phyloP scores from a whole-genome alignment of 495 filamentous ascomycete genomes.

The Aspergillus funiculosus region DNA sequence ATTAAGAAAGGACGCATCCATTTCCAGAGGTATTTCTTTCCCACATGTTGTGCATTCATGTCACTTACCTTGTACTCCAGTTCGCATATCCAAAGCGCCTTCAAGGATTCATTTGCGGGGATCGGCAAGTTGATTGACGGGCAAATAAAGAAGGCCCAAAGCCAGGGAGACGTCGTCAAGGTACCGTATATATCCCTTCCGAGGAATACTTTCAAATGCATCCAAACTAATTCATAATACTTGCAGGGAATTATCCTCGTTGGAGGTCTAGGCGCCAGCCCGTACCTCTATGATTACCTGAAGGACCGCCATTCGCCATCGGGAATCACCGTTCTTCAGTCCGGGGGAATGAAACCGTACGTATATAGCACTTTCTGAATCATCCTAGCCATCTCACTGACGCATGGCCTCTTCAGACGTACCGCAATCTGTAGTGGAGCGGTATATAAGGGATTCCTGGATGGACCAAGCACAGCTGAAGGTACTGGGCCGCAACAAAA shows the following conservation, averaged over 20 bases:
- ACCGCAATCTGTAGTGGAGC: constrained; percentile 7
- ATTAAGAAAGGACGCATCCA: constrained; percentile 10
- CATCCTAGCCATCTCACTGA: background rate
- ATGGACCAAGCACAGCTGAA: constrained; percentile 3
- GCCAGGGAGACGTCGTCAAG: constrained; percentile 4
- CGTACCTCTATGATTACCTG: constrained; percentile 9
- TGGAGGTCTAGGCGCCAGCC: constrained; percentile 9
- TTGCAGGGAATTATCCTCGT: constrained; percentile 9
- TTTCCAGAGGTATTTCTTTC: background rate
- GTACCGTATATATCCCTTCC: background rate
- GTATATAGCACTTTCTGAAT: background rate
- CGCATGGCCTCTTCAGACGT: background rate
- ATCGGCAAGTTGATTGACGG: constrained; percentile 4
- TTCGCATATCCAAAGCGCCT: constrained; percentile 7
- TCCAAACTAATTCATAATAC: background rate
- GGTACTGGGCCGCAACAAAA: constrained; percentile 1
- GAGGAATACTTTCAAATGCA: background rate
- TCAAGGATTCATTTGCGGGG: constrained; percentile 3
- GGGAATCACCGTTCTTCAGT: constrained; percentile 5
- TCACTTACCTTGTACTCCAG: background rate
- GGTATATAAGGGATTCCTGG: constrained; percentile 8
- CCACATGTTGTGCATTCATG: background rate
- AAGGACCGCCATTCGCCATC: constrained; percentile 3
- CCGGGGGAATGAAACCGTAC: constrained; percentile 9
- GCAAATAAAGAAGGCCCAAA: constrained; percentile 3